Evolutionary conservation across 345 rosid genomes (phyloP).

Genomic region (Salix suchowensis): DNA sequence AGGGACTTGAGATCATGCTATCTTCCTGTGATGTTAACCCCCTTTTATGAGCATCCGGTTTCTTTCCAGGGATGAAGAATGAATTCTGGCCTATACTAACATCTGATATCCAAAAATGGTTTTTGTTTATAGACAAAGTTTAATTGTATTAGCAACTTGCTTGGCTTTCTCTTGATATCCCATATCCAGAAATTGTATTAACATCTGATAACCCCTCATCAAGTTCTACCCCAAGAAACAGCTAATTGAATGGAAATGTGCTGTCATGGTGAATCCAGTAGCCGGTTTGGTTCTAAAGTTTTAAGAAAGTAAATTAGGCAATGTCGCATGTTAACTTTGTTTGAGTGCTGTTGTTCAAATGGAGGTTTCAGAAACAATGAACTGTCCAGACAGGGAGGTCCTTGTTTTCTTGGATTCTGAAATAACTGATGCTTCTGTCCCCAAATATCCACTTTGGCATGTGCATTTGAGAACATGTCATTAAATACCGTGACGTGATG

Average conservation of each 20-base stretch:
- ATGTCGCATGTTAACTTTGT: background rate
- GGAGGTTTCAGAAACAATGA: too few relatives aligned
- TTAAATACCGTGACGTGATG: too few relatives aligned
- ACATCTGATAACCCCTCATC: too few relatives aligned
- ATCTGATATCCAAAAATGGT: constrained; percentile 5
- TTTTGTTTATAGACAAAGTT: constrained; percentile 11
- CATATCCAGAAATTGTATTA: too few relatives aligned
- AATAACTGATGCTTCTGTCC: too few relatives aligned
- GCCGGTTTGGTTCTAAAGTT: background rate
- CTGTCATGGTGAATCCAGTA: background rate
- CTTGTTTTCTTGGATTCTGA: too few relatives aligned
- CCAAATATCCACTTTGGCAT: too few relatives aligned
- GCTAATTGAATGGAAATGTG: background rate
- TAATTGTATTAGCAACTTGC: background rate
- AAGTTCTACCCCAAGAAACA: background rate
- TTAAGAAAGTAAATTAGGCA: background rate
- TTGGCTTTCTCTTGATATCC: background rate
- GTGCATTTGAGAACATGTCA: too few relatives aligned
- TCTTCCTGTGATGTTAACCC: background rate
- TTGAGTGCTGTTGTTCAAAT: background rate
- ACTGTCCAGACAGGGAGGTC: too few relatives aligned
- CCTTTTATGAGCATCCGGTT: background rate
- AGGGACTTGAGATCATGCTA: constrained; percentile 14
- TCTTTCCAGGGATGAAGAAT: constrained; percentile 6
- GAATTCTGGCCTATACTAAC: constrained; percentile 24